Base-by-base conservation (phyloP, 768 basidiomycete species). In the Calocera cornea region DNA sequence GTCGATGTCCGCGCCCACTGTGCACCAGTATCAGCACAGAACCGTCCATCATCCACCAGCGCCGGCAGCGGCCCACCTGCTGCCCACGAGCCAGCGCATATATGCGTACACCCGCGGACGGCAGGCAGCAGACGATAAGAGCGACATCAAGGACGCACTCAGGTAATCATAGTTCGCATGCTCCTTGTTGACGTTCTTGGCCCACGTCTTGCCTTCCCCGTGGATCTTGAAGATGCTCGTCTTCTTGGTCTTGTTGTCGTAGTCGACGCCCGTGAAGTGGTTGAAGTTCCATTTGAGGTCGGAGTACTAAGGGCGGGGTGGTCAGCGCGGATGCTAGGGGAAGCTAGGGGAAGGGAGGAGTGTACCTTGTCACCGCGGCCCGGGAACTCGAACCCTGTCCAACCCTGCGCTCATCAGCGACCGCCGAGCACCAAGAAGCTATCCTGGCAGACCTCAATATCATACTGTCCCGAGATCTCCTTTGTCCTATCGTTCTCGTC, bases 331-430 rank as follows among this genome's bases (percentile, higher is more conserved):
- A 10, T 41, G 10, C 16, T 17, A 7, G 3, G 24, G 19, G 16
- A 19, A 47, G 24, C 8, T 8, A 17, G 19, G 44, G 24, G 24
- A 19, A 47, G 44, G 24, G 24, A 24, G 24, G 44, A 19, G 44
- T 24, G 24, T 24, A 19, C 44, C 24, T 90, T 87, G 40, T 83
- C 83, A 19, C 80, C 82, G 76, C 94, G 80, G 44, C 87, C 89
- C n/a, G 84, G 79, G 74, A 91, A 95, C 69, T 89, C 85, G 74
- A 90, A 97, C 0, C 80, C 84, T n/a, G 91, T 92, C 90, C 90
- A 92, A 0, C 83, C 88, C 90, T 91, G 54, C 54, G 22, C 31
- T 3, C 19, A 10, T 60, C 10, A 29, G 7, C 31, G 54, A n/a
- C 11, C 41, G n/a, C 36, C 38, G 8, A 16, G 41, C 27, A 22